Evolutionary conservation across 257 asterid genomes (phyloP), one percentile per base, ranked within the genome.

Genomic region (Mitragyna speciosa): DNA sequence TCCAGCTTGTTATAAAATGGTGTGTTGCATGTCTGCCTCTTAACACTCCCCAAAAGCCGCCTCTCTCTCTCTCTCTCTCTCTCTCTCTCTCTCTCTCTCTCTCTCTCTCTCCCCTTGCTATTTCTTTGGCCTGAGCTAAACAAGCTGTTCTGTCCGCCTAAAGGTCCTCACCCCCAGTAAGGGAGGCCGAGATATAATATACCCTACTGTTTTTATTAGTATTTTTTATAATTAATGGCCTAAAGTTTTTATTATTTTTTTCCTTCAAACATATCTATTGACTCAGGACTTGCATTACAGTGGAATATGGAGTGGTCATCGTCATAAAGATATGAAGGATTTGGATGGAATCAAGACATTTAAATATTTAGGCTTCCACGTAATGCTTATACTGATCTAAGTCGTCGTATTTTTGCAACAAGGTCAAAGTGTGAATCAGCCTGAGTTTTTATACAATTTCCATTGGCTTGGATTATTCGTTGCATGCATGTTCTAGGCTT

Each of bases 41-140:
- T 88, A 47, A 76, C 82, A 22, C 67, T 7, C 76, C 73, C 92
- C 85, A 86, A 89, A 88, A 83, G 97, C 88, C 93, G 84, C 84
- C 82, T 56, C 82, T 79, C 48, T 43, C 6, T 79, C 56, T n/a
- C n/a, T n/a, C n/a, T n/a, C n/a, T n/a, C n/a, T n/a, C n/a, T n/a
- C n/a, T n/a, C n/a, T n/a, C n/a, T n/a, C n/a, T n/a, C n/a, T n/a
- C n/a, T n/a, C n/a, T n/a, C n/a, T n/a, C n/a, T n/a, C n/a, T n/a
- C n/a, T n/a, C n/a, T n/a, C n/a, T n/a, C n/a, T 36, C 2, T 77
- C 63, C 54, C 47, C 7, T 9, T 45, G 73, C 49, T 61, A 39
- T 54, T 67, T 48, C 39, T 24, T 6, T 69, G 39, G 22, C 82
- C 83, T 78, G 5, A 31, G 36, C 69, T 77, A 82, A 73, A 79